phyloP scores from a whole-genome alignment of 139 green algal genomes.

The Zygnema cylindricum region DNA sequence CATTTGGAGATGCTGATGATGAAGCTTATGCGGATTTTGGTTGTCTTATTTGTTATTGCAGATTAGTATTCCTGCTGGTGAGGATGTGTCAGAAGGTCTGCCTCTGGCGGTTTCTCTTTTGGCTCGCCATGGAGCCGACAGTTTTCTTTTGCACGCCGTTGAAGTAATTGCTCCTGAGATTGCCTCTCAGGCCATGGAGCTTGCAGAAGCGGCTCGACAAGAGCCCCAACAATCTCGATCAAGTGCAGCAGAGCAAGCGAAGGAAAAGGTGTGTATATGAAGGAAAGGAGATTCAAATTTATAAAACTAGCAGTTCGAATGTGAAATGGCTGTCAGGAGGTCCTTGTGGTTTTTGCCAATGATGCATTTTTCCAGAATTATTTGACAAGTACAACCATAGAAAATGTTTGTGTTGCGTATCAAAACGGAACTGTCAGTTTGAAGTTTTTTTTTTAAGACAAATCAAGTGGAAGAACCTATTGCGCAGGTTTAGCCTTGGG shows the following conservation, averaged over 20 bases:
- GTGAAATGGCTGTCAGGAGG: too few species aligned
- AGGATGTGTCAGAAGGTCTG: constrained; percentile 25
- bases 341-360: too few species aligned
- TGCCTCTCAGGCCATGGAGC: not conserved
- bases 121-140: constrained; percentile 31
- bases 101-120: constrained; percentile 39
- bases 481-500: too few species aligned
- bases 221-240: not conserved
- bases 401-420: too few species aligned
- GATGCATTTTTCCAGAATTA: too few species aligned
- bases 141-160: constrained; percentile 23
- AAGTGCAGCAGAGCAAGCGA: not conserved
- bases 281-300: too few species aligned
- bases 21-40: not conserved
- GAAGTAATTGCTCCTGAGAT: not conserved
- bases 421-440: too few species aligned
- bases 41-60: not conserved
- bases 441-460: too few species aligned
- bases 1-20: too few species aligned
- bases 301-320: too few species aligned
- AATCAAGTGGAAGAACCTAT: too few species aligned
- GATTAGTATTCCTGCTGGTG: constrained; percentile 51
- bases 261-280: constrained; percentile 6
- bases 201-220: not conserved
- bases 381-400: too few species aligned